Evolutionary conservation across 257 asterid species (phyloP), one percentile per base, ranked within the genome.

Genomic region (Plantago ovata): DNA sequence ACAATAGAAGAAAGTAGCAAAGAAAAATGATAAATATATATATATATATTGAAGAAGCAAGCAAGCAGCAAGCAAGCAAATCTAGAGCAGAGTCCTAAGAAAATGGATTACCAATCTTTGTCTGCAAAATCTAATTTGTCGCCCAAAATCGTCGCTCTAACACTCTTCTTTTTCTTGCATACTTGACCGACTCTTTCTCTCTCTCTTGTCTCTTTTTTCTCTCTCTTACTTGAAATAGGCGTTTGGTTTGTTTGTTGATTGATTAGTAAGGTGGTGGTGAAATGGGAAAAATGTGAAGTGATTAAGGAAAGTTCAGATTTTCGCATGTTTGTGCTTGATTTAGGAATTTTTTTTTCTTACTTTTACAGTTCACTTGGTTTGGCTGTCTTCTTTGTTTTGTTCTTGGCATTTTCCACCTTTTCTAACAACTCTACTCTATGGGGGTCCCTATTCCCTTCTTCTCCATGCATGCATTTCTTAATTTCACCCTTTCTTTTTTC

Each of bases 81-180:
- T 84, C 94, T 82, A 84, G 65, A 64, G 72, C 63, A 83, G n/a
- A n/a, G n/a, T 71, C 61, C 85, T 68, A 70, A 68, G 62, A 58
- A 69, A 73, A 77, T 58, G 81, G 66, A 64, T 65, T 63, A 50
- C 62, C 69, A 10, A 68, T 70, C 73, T 38, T 58, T 71, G 70
- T 41, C 60, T 62, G 36, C 61, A 8, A 60, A 63, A 58, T 72
- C 85, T 71, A 79, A 75, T 73, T 77, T 67, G 51, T 77, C 75
- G 81, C 87, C 84, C 61, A 73, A 73, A n/a, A 70, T 75, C 79
- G 69, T 73, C 79, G 84, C 77, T 74, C 70, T 66, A 69, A 72
- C 63, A 72, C 55, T 72, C 64, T 59, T 75, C 65, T 58, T 62
- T 60, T 18, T 51, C n/a, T n/a, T n/a, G n/a, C 40, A 38, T 69